phyloP scores from a whole-genome alignment of 177 flowering plant genomes.

The Vitis hybrid region DNA sequence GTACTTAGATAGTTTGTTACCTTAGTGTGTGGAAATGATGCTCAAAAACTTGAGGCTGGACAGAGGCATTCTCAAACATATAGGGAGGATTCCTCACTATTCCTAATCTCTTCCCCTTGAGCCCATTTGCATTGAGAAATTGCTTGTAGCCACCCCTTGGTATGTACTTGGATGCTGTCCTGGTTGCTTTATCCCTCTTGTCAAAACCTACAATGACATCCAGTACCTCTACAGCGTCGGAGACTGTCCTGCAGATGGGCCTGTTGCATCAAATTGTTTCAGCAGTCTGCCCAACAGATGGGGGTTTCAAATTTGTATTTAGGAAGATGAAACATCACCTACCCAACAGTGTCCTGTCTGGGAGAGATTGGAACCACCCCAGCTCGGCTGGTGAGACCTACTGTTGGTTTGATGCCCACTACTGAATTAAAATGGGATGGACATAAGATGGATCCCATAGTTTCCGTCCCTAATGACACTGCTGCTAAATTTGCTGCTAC shows the following conservation, averaged over 20 bases:
- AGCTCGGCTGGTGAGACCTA: slow-evolving; percentile 36
- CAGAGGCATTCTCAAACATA: slow-evolving; percentile 12
- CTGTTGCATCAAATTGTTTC: slow-evolving; percentile 17
- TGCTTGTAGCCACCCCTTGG: slow-evolving; percentile 52
- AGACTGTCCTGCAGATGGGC: slow-evolving; percentile 56
- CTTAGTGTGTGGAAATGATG: slow-evolving; percentile 37
- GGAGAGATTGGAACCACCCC: slow-evolving; percentile 32
- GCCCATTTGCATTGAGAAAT: slow-evolving; percentile 45
- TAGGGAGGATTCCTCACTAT: slow-evolving; percentile 34
- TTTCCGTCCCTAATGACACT: slow-evolving; percentile 35
- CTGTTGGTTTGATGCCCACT: slow-evolving; percentile 33
- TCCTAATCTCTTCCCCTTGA: slow-evolving; percentile 54
- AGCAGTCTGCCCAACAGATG: too few relatives aligned
- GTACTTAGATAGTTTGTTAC: slow-evolving; percentile 14
- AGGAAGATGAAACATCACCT: not conserved
- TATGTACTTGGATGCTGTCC: slow-evolving; percentile 35
- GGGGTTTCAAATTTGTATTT: too few relatives aligned
- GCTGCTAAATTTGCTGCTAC: slow-evolving; percentile 42
- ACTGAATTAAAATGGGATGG: slow-evolving; percentile 34
- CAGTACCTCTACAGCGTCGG: slow-evolving; percentile 56
- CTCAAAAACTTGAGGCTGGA: slow-evolving; percentile 17
- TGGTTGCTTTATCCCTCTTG: slow-evolving; percentile 41
- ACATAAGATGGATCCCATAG: slow-evolving; percentile 37
- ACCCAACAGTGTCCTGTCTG: slow-evolving; percentile 35
- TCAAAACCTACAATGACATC: slow-evolving; percentile 58